Evolutionary conservation across 1,284 basidiomycete species (phyloP).

Genomic region (Stereum hirsutum): DNA sequence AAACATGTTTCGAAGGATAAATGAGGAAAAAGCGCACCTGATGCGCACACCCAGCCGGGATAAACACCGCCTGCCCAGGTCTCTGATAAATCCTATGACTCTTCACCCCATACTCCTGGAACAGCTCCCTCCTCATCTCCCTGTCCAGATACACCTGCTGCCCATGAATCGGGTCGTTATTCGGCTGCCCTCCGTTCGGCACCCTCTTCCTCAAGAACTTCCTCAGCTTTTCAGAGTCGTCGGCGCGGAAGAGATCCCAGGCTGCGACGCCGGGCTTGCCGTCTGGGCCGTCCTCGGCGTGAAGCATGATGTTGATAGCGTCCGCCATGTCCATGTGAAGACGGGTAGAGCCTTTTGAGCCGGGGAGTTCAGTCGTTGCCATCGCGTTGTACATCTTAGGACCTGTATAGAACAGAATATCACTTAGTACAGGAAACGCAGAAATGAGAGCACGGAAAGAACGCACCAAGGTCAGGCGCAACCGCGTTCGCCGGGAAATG

Average conservation of each 20-base stretch:
- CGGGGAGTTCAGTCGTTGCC: constrained; percentile 49
- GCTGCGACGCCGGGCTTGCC: constrained; percentile 74
- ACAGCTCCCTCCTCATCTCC: constrained; percentile 59
- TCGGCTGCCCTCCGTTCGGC: constrained; percentile 35
- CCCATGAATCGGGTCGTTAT: constrained; percentile 83
- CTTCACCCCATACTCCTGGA: constrained; percentile 57
- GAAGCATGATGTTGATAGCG: constrained; percentile 88
- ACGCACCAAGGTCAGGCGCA: constrained; percentile 76
- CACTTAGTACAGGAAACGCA: constrained; percentile 11
- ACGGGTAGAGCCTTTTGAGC: constrained; percentile 76
- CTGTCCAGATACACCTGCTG: constrained; percentile 84
- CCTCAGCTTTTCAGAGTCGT: constrained; percentile 76
- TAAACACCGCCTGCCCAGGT: constrained; percentile 91
- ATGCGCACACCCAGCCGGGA: constrained; percentile 93
- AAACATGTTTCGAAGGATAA: background rate
- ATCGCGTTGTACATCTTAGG: constrained; percentile 80
- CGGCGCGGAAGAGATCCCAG: constrained; percentile 86
- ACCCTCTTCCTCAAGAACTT: constrained; percentile 53
- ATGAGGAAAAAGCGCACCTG: constrained; percentile 46
- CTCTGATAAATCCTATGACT: constrained; percentile 84
- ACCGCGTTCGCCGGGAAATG: constrained; percentile 83
- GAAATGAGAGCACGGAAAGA: too few species aligned
- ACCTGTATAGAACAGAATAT: constrained; percentile 27
- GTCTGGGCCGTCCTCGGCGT: constrained; percentile 51
- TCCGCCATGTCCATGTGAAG: constrained; percentile 97